Conservation (phyloP, 1,139 yeast genomes). For the Suhomyces atakaporum region DNA sequence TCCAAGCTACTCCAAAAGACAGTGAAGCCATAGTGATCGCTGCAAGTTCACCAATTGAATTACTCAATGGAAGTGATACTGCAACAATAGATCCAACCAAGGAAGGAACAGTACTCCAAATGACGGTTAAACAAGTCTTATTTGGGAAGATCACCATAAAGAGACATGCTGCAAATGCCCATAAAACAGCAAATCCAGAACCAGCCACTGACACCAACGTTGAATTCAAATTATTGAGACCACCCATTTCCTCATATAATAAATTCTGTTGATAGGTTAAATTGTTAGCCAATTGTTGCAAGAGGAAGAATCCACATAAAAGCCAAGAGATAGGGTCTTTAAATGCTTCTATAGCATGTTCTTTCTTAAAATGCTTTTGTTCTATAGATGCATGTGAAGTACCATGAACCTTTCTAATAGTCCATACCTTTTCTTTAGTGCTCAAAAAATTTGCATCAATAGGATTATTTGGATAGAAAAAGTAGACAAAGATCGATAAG, state of each 20-base stretch:
- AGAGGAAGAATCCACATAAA: slow-evolving; percentile 38
- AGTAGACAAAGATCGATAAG: slow-evolving; percentile 28
- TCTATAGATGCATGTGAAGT: slow-evolving; percentile 46
- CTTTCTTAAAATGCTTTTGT: slow-evolving; percentile 43
- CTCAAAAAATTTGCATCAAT: slow-evolving; percentile 37
- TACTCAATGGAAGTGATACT: slow-evolving; percentile 40
- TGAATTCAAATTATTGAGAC: slow-evolving; percentile 45
- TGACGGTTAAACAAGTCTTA: slow-evolving; percentile 20
- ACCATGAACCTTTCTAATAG: slow-evolving; percentile 42
- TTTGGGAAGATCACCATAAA: slow-evolving; percentile 23
- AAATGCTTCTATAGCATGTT: slow-evolving; percentile 46
- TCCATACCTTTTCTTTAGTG: slow-evolving; percentile 45
- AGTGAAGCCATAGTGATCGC: slow-evolving; percentile 22
- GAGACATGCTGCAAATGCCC: slow-evolving; percentile 32
- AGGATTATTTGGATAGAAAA: slow-evolving; percentile 48
- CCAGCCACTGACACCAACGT: slow-evolving; percentile 56
- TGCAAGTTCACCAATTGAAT: slow-evolving; percentile 46
- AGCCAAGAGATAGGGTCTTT: slow-evolving; percentile 52
- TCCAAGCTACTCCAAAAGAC: slow-evolving; percentile 25
- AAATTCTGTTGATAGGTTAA: slow-evolving; percentile 49
- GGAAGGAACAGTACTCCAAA: slow-evolving; percentile 37
- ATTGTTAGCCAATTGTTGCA: slow-evolving; percentile 49
- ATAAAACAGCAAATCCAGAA: slow-evolving; percentile 43
- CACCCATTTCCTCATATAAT: slow-evolving; percentile 45
- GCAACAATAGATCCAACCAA: slow-evolving; percentile 48